A percentile compares a stretch with the other conserved stretches of the same genome.
Conservation (phyloP, 2,329 filamentous ascomycete genomes). For the Torrubiella hemipterigena region DNA sequence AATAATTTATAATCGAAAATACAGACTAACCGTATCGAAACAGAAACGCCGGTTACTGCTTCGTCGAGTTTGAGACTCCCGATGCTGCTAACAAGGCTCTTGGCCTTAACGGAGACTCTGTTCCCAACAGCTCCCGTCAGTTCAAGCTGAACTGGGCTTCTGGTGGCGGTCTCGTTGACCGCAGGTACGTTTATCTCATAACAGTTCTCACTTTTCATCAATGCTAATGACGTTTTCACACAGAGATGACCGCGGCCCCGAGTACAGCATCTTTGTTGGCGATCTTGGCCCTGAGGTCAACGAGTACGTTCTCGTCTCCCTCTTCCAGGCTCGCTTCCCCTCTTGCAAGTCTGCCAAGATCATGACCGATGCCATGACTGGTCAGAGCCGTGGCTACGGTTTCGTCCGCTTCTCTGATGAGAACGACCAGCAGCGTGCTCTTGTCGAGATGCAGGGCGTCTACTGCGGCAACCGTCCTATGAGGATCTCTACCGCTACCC, state of each 20-base stretch:
- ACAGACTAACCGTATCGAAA: conserved; percentile 9
- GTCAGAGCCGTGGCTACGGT: conserved; percentile 93
- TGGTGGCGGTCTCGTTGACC: conserved; percentile 87
- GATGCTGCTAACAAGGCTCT: conserved; percentile 87
- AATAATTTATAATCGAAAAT: neutral
- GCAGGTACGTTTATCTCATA: conserved; percentile 72
- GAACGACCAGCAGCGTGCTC: conserved; percentile 86
- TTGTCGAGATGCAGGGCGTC: conserved; percentile 97
- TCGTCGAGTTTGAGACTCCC: conserved; percentile 79
- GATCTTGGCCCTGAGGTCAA: conserved; percentile 97
- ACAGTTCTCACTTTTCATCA: neutral
- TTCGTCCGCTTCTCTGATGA: conserved; percentile 97
- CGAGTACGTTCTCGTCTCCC: conserved; percentile 91
- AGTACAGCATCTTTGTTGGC: conserved; percentile 95
- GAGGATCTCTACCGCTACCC: conserved; percentile 95
- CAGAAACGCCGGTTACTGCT: conserved; percentile 97
- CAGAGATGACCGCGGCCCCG: conserved; percentile 89
- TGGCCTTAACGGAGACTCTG: conserved; percentile 74
- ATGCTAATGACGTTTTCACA: conserved; percentile 3
- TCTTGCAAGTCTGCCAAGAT: conserved; percentile 99
- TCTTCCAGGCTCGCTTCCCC: conserved; percentile 92
- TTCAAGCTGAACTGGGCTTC: conserved; percentile 99
- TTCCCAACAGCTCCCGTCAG: conserved; percentile 85
- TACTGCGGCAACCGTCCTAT: conserved; percentile 98
- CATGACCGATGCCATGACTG: conserved; percentile 97